These are phyloP conservation scores for Pleochaeta shiraiana DNA, from an alignment of 2,329 filamentous ascomycete genomes.

Conservation along the genomic window DNA sequence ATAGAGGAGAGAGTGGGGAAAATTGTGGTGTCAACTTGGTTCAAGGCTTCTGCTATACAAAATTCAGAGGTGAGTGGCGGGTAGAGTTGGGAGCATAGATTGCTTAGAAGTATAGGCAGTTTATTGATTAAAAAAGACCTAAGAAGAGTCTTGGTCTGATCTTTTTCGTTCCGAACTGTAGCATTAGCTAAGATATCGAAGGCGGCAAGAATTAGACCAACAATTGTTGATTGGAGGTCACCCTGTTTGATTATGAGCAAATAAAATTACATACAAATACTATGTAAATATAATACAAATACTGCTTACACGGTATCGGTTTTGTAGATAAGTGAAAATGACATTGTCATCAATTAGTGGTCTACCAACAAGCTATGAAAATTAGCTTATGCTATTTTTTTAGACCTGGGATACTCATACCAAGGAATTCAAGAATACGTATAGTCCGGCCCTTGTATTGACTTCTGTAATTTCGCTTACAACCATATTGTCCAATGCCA, in stretches of 20 bases:
- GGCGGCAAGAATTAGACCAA: slow-evolving; percentile 67
- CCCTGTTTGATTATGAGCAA: slow-evolving; percentile 27
- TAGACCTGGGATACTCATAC: slow-evolving; percentile 26
- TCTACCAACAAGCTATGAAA: slow-evolving; percentile 48
- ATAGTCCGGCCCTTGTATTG: slow-evolving; percentile 63
- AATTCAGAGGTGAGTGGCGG: slow-evolving; percentile 36
- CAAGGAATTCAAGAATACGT: slow-evolving; percentile 64
- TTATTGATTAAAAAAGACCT: slow-evolving; percentile 73
- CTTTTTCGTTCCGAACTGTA: slow-evolving; percentile 45
- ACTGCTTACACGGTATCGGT: slow-evolving; percentile 52
- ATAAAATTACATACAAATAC: no score
- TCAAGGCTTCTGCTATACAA: slow-evolving; percentile 44
- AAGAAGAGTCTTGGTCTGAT: slow-evolving; percentile 43
- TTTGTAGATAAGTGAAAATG: slow-evolving; percentile 61
- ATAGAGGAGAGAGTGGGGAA: slow-evolving; percentile 43
- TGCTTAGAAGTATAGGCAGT: slow-evolving; percentile 36
- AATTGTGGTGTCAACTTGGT: slow-evolving; percentile 35
- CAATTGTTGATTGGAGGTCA: slow-evolving; percentile 53
- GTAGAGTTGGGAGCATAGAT: slow-evolving; percentile 33
- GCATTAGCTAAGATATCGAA: slow-evolving; percentile 83
- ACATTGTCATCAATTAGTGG: slow-evolving; percentile 64
- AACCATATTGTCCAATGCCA: slow-evolving; percentile 21
- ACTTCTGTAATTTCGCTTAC: slow-evolving; percentile 45
- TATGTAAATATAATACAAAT: no score
- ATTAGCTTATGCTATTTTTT: slow-evolving; percentile 14